Evolutionary conservation across 371 early-diverging fungal species (phyloP), one percentile per base, ranked within the genome.

Genomic region (Globomyces sp.): DNA sequence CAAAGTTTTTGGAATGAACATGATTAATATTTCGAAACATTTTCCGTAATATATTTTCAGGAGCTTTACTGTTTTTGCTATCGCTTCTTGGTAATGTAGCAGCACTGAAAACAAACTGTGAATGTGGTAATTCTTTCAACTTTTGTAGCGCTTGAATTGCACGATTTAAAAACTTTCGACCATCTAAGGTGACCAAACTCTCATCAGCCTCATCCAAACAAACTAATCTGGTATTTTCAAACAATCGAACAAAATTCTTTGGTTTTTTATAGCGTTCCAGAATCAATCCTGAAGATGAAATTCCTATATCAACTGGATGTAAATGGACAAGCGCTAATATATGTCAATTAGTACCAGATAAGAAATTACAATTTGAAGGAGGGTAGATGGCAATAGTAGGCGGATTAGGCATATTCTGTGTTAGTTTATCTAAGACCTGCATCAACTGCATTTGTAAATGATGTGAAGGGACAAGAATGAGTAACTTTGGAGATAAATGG

Each of bases 71-170:
- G 2, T n/a, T 64, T 13, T 61, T 10, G 44, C 9, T 46, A 13
- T 46, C 41, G 1, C 41, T 62, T 39, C 11, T 9, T 13, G 60
- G 49, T 43, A 67, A 49, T 24, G 67, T 67, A n/a, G 67, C 67
- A n/a, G 67, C 67, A 8, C 42, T 36, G 48, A 67, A 67, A 24
- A 58, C 24, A 49, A 67, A 67, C 47, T 67, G 67, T 37, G 44
- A 34, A 13, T 51, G 24, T 5, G 1, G 11, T 11, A 46, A 58
- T 42, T 42, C 36, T 39, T 58, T 58, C 4, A 46, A 13, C 11
- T n/a, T 39, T 11, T 46, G 11, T 44, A 58, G 58, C n/a, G 11
- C 36, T 13, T 58, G 24, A 11, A 42, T 58, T n/a, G 36, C 4
- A 34, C 58, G 5, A 0, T 6, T 11, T 11, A 58, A 42, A 11